Base-by-base conservation (phyloP, 345 rosid species). In the Viola odorata region DNA sequence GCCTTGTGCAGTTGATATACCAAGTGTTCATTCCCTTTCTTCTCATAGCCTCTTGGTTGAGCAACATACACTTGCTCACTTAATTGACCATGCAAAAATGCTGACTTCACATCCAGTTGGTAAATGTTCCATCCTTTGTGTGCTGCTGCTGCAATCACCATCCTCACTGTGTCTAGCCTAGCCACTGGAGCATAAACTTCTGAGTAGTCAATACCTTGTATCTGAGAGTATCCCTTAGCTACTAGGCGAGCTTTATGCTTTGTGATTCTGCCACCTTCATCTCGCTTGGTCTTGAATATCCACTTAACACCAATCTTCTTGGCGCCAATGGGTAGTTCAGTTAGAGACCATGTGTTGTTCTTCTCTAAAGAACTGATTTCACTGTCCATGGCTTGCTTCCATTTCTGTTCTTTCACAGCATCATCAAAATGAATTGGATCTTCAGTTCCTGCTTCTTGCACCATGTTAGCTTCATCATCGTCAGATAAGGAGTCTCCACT, bases 271-370 rank as follows among this genome's bases (percentile, higher is more conserved):
- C 41, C 50, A 17, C 40, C 39, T 3, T 50, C 58, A 39, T 66
- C 50, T 8, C 57, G 11, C 5, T 66, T 66, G 5, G 41, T 66
- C 11, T 44, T 66, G 3, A 37, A 66, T 8, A 65, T 58, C 58
- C 63, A 66, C 8, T 66, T 66, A 36, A 66, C 63, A 0, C 51
- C 4, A 37, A 63, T 52, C 7, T 8, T 63, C 17, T 53, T 63
- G 11, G 50, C 23, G 8, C 37, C 12, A 0, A 2, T 10, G 0
- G 51, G 59, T 9, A 63, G n/a, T 4, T 39, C 37, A 50, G 47
- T 23, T 0, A 63, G 41, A 8, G n/a, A 51, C 50, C 60, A 53
- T 5, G 60, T 63, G 3, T 42, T 7, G 42, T 63, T 53, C 12
- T 49, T 66, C 14, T 57, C 36, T 1, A 58, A 48, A 5, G 44